phyloP scores from a whole-genome alignment of 192 early-diverging fungal species.

The Mortierella claussenii region DNA sequence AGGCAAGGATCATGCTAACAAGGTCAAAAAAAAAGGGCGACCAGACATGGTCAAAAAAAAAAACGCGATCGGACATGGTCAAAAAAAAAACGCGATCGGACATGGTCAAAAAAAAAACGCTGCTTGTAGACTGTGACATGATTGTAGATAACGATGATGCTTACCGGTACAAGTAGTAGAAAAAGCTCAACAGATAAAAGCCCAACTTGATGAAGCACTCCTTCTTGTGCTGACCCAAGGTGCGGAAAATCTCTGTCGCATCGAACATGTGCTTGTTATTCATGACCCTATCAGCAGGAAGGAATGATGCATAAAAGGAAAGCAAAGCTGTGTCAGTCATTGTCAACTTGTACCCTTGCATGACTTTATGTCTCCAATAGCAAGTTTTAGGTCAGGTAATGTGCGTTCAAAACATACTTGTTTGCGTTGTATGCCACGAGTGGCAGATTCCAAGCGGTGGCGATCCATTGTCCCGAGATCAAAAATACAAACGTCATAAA shows the following conservation, averaged over 20 bases:
- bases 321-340: too few relatives aligned
- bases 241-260: slow-evolving; percentile 98
- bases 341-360: slow-evolving; percentile 25
- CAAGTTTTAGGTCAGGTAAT: too few relatives aligned
- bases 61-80: neutral
- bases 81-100: neutral
- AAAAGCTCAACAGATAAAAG: slow-evolving; percentile 96
- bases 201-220: slow-evolving; percentile 98
- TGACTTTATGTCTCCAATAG: too few relatives aligned
- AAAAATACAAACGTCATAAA: slow-evolving; percentile 87
- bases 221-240: slow-evolving; percentile 90
- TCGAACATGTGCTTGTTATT: slow-evolving; percentile 94
- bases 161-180: slow-evolving; percentile 88
- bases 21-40: neutral
- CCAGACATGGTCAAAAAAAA: neutral
- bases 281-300: slow-evolving; percentile 69
- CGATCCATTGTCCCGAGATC: slow-evolving; percentile 89
- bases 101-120: neutral
- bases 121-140: too few relatives aligned
- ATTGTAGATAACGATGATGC: too few relatives aligned
- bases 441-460: slow-evolving; percentile 86
- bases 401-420: too few relatives aligned
- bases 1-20: slow-evolving; percentile 47
- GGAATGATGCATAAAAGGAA: too few relatives aligned
- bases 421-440: slow-evolving; percentile 87